Base-by-base conservation (phyloP, 495 filamentous ascomycete genomes). In the Cercophora samala region DNA sequence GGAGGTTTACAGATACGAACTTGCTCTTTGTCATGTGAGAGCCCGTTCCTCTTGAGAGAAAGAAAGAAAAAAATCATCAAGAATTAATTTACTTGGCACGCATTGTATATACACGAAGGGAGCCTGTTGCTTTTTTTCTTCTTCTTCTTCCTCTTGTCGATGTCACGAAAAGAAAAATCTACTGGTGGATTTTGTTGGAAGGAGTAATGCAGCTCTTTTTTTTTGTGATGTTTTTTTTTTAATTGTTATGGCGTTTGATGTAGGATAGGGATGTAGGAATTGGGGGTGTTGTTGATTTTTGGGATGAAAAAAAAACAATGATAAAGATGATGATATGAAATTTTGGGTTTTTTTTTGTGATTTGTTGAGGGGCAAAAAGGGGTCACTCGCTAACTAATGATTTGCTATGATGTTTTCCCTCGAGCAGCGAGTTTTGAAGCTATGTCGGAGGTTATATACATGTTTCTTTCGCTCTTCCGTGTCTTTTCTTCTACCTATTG, bases 1-100 rank as follows among this genome's bases (percentile, higher is more conserved):
- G 53, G n/a, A 55, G 19, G 13, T 54, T 17, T 18, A 64, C 71
- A 84, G 82, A 84, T 75, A 84, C 82, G 69, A 82, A 83, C 70
- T 60, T 84, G 24, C 67, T 83, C 66, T 84, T 84, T 70, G 80
- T 84, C 64, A 82, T 84, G 82, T 84, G 77, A 76, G 77, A 76
- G 13, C 37, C n/a, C n/a, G 37, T 46, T 46, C 26, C 26, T 46
- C 2, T 1, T 46, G 13, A 17, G 37, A 17, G 8, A 64, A 32
- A 61, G 22, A 59, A 4, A n/a, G n/a, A n/a, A n/a, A n/a, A n/a
- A n/a, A n/a, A n/a, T n/a, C n/a, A n/a, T n/a, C n/a, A n/a, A n/a
- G n/a, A n/a, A n/a, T n/a, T 42, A 8, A 25, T 58, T 37, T 5
- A 55, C 52, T 61, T 56, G 26, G 8, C 52, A 24, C 42, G 2